phyloP scores from a whole-genome alignment of 805 yeast species.

The Candida methanosorbosa region DNA sequence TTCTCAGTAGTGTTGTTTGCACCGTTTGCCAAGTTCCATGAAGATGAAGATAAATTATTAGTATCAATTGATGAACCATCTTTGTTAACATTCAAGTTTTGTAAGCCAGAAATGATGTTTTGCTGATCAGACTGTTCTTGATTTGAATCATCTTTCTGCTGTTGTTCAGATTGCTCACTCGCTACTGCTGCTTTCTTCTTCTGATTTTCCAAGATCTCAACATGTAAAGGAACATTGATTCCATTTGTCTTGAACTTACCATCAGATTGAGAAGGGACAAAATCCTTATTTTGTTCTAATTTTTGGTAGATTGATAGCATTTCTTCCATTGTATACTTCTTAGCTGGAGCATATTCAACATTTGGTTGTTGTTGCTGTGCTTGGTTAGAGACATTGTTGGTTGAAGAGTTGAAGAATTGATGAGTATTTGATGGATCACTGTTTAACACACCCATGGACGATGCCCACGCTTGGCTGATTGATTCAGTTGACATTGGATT shows the following conservation, averaged over 20 bases:
- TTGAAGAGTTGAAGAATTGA: neutral
- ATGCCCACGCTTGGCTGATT: neutral
- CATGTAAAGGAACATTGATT: slow-evolving; percentile 8
- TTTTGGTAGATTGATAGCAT: slow-evolving; percentile 44
- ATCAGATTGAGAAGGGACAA: slow-evolving; percentile 9
- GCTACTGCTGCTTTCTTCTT: no score
- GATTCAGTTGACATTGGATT: neutral
- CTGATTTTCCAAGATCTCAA: slow-evolving; percentile 8
- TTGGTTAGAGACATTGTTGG: neutral
- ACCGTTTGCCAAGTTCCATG: no score
- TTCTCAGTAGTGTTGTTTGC: no score
- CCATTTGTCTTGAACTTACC: slow-evolving; percentile 25
- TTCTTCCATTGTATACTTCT: slow-evolving; percentile 39
- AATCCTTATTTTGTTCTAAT: slow-evolving; percentile 22
- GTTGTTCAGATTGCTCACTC: no score
- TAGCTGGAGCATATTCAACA: neutral
- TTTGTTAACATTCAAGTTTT: no score
- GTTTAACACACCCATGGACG: neutral
- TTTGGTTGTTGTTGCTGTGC: neutral
- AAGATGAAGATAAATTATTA: no score
- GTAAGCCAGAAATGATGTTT: no score
- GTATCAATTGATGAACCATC: no score
- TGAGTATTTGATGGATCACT: no score
- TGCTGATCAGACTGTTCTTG: no score
- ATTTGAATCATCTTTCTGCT: no score